Evolutionary conservation across 345 rosid genomes (phyloP), one percentile per base, ranked within the genome.

Genomic region (Citrus mangshanensis): DNA sequence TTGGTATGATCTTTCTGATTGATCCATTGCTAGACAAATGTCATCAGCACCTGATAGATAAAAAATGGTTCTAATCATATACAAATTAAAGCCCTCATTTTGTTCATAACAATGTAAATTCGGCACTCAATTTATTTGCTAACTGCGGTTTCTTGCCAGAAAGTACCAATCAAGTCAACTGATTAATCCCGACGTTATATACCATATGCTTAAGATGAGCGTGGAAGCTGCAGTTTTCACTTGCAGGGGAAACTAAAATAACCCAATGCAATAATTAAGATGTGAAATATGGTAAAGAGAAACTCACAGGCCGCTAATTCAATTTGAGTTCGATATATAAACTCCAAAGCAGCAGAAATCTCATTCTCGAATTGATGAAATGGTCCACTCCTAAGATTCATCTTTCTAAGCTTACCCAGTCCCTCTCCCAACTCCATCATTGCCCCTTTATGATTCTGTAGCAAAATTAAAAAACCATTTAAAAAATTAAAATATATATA

Each of bases 381-480:
- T 0, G 98, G 96, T 10, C 97, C 98, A 14, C 84, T 80, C 42
- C 80, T 76, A 58, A 92, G 91, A 76, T 93, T 80, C 96, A 93
- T 88, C 87, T 92, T 93, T 83, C 90, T 90, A 61, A 95, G 92
- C 88, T 92, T 95, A 68, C 96, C 87, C 0, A 95, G 70, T 40
- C 98, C 98, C 76, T 93, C 98, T 69, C 98, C 98, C 55, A 95
- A 77, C 88, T 95, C 97, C 93, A 95, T 91, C 98, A 95, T 95
- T 4, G 98, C 97, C 75, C 97, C 98, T 81, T 85, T 92, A 82
- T 95, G 98, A 78, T 95, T 93, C 97, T 93, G 70, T 78, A 59
- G 21, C 28, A 24, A 18, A 14, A 30, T 25, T 70, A 0, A 24
- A 22, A 7, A 49, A 22, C 37, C 38, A 60, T 19, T 2, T 27